Evolutionary conservation across 352 stramenopile species (phyloP), one percentile per base, ranked within the genome.

Genomic region (Phytophthora tubulina): DNA sequence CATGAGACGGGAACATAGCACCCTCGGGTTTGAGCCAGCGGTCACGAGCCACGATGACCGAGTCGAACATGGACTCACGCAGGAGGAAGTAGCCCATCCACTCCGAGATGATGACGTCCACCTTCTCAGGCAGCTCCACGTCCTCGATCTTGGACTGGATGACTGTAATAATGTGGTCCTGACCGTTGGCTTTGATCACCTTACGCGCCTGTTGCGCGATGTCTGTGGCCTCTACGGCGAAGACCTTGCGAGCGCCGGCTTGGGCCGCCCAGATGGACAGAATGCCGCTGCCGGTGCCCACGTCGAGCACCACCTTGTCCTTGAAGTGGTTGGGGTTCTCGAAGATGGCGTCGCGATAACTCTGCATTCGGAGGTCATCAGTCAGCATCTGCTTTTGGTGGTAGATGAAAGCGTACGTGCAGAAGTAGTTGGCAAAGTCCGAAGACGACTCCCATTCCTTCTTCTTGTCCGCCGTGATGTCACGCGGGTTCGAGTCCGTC

Each of bases 51-150:
- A 97, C 82, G 31, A 99, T 90, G 38, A 99, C 90, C 63, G 93
- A 99, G 86, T 99, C 98, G 42, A 99, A 91, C 98, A 99, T 99
- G 57, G 90, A 98, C 84, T 99, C 98, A 49, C 98, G 91, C 50
- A 99, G 80, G 17, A 99, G 81, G 61, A 99, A 99, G 85, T 99
- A 99, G 61, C 90, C 90, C 98, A 99, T 99, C 96, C 97, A 99
- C 85, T 99, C 98, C 11, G 96, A 99, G 61, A 99, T 98, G 59
- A 99, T 99, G 63, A 99, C 98, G 79, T 99, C 98, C 33, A 99
- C 98, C 72, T 98, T 97, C 76, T 99, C 96, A 0, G 97, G 97
- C 2, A 99, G 85, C 66, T 98, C 76, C 17, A 99, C 91, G 58
- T 99, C 97, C 81, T 99, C 98, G 4, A 99, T 97, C 74, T 98